Evolutionary conservation across 495 filamentous ascomycete species (phyloP).

Genomic region (Neohortaea acidophila): DNA sequence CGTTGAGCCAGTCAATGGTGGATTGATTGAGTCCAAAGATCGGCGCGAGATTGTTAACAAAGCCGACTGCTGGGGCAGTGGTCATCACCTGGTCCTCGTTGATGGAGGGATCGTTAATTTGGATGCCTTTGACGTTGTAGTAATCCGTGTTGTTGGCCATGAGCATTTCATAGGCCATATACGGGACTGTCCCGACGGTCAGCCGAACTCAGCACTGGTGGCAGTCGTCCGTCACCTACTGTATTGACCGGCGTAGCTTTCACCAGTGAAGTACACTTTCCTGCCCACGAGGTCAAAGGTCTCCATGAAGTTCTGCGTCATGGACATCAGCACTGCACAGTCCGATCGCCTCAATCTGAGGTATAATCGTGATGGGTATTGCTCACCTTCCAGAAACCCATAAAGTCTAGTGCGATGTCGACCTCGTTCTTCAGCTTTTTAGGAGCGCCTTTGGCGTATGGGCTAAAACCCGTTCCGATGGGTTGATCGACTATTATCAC

Average conservation of each 20-base stretch:
- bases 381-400: slow-evolving; percentile 23
- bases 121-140: slow-evolving; percentile 13
- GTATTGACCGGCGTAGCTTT: slow-evolving; percentile 18
- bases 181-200: too few species aligned
- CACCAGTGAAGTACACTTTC: slow-evolving; percentile 19
- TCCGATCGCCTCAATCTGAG: neutral
- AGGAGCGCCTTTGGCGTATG: neutral
- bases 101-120: slow-evolving; percentile 15
- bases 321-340: neutral
- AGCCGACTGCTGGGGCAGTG: slow-evolving; percentile 34
- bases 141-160: slow-evolving; percentile 13
- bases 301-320: slow-evolving; percentile 1
- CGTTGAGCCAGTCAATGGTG: slow-evolving; percentile 35
- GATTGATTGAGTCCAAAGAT: slow-evolving; percentile 43
- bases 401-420: slow-evolving; percentile 45
- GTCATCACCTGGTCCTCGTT: slow-evolving; percentile 6
- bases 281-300: slow-evolving; percentile 12
- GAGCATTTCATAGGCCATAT: slow-evolving; percentile 17
- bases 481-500: too few species aligned
- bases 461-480: slow-evolving; percentile 58
- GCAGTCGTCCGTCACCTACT: too few species aligned
- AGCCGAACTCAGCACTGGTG: too few species aligned
- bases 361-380: slow-evolving; percentile 19
- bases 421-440: slow-evolving; percentile 37
- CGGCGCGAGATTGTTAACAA: slow-evolving; percentile 35